A percentile compares a stretch with the other conserved stretches of the same genome.
Conservation (phyloP, 2,329 filamentous ascomycete genomes). For the Verticillium klebahnii region DNA sequence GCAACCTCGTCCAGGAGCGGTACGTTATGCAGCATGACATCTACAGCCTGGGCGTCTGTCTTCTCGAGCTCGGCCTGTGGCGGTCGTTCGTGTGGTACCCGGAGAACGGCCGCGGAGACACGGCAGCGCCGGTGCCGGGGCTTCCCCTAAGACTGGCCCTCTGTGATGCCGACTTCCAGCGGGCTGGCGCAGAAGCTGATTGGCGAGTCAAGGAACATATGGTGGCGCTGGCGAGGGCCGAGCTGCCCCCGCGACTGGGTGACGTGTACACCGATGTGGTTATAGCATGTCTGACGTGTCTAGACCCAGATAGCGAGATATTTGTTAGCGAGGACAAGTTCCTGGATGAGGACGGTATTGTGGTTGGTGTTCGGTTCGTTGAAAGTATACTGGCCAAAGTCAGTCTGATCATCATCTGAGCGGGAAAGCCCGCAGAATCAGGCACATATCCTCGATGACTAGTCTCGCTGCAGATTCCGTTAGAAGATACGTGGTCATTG, state of each 20-base stretch:
- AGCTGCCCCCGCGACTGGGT: slow-evolving; percentile 10
- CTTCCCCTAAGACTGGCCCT: neutral
- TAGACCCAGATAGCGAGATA: slow-evolving; percentile 22
- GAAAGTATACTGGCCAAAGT: slow-evolving; percentile 13
- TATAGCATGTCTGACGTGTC: slow-evolving; percentile 27
- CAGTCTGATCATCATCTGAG: neutral
- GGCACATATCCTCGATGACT: too few relatives aligned
- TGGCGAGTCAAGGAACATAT: slow-evolving; percentile 10
- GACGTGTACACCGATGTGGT: slow-evolving; percentile 23
- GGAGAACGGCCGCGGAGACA: neutral
- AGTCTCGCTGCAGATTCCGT: too few relatives aligned
- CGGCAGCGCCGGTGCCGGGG: neutral
- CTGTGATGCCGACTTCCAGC: neutral
- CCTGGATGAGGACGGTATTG: slow-evolving; percentile 22
- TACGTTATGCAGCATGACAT: slow-evolving; percentile 53
- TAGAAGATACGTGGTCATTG: too few relatives aligned
- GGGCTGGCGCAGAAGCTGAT: neutral
- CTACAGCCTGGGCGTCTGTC: slow-evolving; percentile 49
- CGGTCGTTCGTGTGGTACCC: slow-evolving; percentile 20
- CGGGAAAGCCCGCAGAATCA: neutral
- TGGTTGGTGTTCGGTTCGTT: slow-evolving; percentile 22
- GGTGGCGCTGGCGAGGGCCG: slow-evolving; percentile 7
- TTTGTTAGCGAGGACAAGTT: slow-evolving; percentile 23
- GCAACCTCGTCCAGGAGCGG: slow-evolving; percentile 25
- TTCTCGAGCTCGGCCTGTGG: slow-evolving; percentile 50